Conservation (phyloP, 495 filamentous ascomycete genomes). For the Tuber calosporum region DNA sequence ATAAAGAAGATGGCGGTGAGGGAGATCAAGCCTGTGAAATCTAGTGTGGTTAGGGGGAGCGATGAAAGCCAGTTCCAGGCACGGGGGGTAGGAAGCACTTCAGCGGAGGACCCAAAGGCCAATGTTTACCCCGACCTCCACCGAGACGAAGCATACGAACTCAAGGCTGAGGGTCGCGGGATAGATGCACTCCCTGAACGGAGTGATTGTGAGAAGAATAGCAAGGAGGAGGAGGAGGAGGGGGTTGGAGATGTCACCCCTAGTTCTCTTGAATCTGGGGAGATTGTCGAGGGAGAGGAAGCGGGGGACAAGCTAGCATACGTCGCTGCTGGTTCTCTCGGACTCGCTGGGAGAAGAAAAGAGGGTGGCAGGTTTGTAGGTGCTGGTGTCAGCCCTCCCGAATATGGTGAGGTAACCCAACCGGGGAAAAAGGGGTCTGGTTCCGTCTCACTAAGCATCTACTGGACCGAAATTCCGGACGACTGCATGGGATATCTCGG, state of each 20-base stretch:
- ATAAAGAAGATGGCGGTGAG: neutral
- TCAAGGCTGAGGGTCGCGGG: neutral
- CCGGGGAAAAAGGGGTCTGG: neutral
- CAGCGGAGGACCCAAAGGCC: neutral
- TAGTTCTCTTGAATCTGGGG: neutral
- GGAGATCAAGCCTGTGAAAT: neutral
- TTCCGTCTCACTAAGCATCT: neutral
- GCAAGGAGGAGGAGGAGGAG: neutral
- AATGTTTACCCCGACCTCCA: neutral
- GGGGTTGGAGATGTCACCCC: neutral
- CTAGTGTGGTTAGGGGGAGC: neutral
- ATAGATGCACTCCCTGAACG: neutral
- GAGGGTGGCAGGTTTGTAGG: neutral
- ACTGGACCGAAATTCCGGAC: neutral
- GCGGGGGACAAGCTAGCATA: neutral
- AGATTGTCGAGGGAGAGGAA: neutral
- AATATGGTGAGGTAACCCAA: neutral
- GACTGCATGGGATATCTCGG: neutral
- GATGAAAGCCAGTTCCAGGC: neutral
- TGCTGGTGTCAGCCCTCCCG: neutral
- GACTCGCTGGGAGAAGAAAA: neutral
- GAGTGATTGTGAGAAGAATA: neutral
- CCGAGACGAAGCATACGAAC: neutral
- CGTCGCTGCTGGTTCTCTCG: neutral
- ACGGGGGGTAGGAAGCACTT: neutral